Evolutionary conservation across 1,284 basidiomycete genomes (phyloP).

Genomic region (Moesziomyces aphidis): DNA sequence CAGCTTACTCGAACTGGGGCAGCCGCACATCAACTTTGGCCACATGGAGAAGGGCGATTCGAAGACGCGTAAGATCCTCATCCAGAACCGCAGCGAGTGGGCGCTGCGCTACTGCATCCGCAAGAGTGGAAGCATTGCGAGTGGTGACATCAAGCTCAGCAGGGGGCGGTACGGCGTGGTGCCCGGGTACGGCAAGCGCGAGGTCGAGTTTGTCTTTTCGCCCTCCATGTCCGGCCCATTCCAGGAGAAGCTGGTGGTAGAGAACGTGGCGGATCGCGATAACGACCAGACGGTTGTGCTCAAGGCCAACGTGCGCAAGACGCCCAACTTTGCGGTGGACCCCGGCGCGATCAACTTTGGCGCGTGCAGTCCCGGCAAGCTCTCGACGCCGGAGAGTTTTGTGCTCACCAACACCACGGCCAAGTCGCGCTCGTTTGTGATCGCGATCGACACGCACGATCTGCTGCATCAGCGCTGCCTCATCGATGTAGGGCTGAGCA

Average conservation of each 20-base stretch:
- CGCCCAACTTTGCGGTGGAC: conserved; percentile 70
- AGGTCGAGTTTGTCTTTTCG: conserved; percentile 70
- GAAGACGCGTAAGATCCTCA: conserved; percentile 71
- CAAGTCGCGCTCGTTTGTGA: conserved; percentile 69
- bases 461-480: conserved; percentile 47
- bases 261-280: conserved; percentile 71
- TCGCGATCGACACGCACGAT: conserved; percentile 64
- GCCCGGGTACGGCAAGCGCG: conserved; percentile 71
- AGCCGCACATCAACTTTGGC: conserved; percentile 72
- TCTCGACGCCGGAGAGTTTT: conserved; percentile 65
- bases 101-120: conserved; percentile 70
- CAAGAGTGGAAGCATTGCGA: conserved; percentile 71
- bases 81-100: conserved; percentile 70
- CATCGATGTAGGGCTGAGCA: conserved; percentile 41
- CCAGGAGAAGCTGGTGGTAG: conserved; percentile 71
- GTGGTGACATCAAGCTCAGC: conserved; percentile 71
- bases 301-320: conserved; percentile 71
- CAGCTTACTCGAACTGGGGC: conserved; percentile 71
- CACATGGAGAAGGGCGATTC: conserved; percentile 71
- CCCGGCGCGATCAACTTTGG: conserved; percentile 68
- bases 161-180: conserved; percentile 71
- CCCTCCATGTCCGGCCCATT: conserved; percentile 69
- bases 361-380: conserved; percentile 49
- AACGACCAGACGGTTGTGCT: conserved; percentile 71
- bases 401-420: conserved; percentile 70